Evolutionary conservation across 306 rosid genomes (phyloP).

Genomic region (Clitoria ternatea): DNA sequence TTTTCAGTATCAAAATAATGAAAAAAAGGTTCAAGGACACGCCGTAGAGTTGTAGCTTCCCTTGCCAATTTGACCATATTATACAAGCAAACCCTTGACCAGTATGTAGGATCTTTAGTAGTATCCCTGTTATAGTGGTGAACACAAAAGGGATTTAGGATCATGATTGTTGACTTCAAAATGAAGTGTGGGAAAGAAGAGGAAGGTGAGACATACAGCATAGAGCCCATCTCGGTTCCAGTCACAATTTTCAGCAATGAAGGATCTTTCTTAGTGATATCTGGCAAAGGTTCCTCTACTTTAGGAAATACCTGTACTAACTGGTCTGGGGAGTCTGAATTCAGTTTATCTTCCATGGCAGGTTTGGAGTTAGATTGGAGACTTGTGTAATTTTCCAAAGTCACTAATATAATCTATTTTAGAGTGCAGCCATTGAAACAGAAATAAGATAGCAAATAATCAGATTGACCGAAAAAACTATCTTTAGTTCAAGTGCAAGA

Average conservation of each 20-base stretch:
- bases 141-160: conserved; percentile 15
- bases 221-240: conserved; percentile 43
- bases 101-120: conserved; percentile 66
- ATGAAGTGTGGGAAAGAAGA: conserved; percentile 6
- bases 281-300: conserved; percentile 33
- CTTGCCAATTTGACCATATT: conserved; percentile 75
- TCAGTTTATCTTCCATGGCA: conserved; percentile 37
- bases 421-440: conserved; percentile 22
- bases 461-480: conserved; percentile 16
- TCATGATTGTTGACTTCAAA: conserved; percentile 15
- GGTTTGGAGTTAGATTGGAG: conserved; percentile 32
- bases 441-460: conserved; percentile 20
- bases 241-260: conserved; percentile 30
- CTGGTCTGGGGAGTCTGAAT: conserved; percentile 41
- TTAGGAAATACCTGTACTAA: conserved; percentile 40
- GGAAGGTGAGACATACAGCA: conserved; percentile 42
- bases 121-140: conserved; percentile 53
- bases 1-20: conserved; percentile 69
- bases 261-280: conserved; percentile 42
- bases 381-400: conserved; percentile 71
- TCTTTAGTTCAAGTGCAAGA: neutral
- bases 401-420: conserved; percentile 73
- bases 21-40: conserved; percentile 86
- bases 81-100: conserved; percentile 84
- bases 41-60: conserved; percentile 81